Base-by-base conservation (phyloP, 768 basidiomycete genomes). In the Cystobasidium ongulense region DNA sequence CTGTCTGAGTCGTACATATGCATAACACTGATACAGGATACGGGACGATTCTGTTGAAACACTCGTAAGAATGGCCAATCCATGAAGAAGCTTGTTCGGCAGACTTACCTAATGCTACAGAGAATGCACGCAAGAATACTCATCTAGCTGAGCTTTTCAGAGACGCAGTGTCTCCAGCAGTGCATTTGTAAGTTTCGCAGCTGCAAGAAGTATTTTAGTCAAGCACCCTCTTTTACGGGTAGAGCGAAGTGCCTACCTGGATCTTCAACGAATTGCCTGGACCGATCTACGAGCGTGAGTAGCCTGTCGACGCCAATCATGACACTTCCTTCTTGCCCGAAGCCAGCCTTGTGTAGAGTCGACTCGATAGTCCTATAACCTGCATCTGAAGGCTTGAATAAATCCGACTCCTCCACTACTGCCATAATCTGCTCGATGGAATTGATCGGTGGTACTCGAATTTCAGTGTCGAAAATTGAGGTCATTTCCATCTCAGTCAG, bases 281-380 rank as follows among this genome's bases (percentile, higher is more conserved):
- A 91, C 94, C 96, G 97, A 85, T 99, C 96, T 23, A 94, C 85
- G 70, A 90, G 85, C 74, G 88, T 91, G 80, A 99, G 81, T 80
- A 99, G 79, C 82, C 90, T 93, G 87, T 98, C 98, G 78, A 99
- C 87, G 0, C 96, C 96, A 59, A 98, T 89, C 75, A 88, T 87
- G 77, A 93, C 76, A 66, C 83, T 82, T n/a, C 84, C 84, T 7
- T 82, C 81, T 21, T 82, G 79, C 13, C 85, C 86, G 75, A 94
- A 87, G 13, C 90, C 91, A 0, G 91, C 89, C 70, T 41, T 27
- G 31, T 50, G 36, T 1, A 72, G 61, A 1, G 65, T 52, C 1
- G 71, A n/a, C 43, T 73, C 52, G 21, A 73, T 23, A 7, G 43
- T 41, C 23, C 52, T 27, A 36, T 73, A 74, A 2, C 66, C 66